phyloP scores from a whole-genome alignment of 179 eudicot species.

The Monotropa hypopitys region DNA sequence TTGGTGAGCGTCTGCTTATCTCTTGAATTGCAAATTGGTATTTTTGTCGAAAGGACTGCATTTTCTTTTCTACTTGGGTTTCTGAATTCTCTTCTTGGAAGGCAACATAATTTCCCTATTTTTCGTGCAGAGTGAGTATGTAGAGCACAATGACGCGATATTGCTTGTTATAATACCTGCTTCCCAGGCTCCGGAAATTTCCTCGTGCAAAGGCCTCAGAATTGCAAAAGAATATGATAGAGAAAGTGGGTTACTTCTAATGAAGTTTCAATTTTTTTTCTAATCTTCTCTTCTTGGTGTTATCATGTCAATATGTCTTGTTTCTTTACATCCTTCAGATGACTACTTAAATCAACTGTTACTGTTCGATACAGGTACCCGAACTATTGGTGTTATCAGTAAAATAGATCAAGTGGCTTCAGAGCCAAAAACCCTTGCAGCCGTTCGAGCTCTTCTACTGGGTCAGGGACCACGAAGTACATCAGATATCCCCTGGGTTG shows the following conservation, averaged over 20 bases:
- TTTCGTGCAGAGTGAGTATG: constrained; percentile 57
- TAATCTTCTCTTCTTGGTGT: background rate
- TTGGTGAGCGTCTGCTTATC: constrained; percentile 41
- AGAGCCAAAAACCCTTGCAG: constrained; percentile 89
- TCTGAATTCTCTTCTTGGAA: background rate
- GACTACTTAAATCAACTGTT: background rate
- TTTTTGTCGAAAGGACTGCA: background rate
- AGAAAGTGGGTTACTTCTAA: constrained; percentile 72
- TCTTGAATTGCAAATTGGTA: constrained; percentile 4
- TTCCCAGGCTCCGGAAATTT: constrained; percentile 77
- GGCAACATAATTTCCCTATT: constrained; percentile 16
- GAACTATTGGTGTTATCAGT: constrained; percentile 95
- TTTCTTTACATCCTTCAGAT: background rate
- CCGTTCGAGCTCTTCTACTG: constrained; percentile 86
- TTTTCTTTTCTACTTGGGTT: background rate
- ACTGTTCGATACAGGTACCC: constrained; percentile 47
- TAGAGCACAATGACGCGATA: constrained; percentile 80
- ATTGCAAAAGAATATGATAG: constrained; percentile 84
- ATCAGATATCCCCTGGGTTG: constrained; percentile 93
- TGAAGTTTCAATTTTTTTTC: too few species aligned
- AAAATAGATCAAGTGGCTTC: constrained; percentile 94
- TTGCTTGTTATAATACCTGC: constrained; percentile 88
- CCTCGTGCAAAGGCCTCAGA: constrained; percentile 77
- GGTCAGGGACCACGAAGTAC: constrained; percentile 96
- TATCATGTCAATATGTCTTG: background rate